Percentiles rank a stretch among this genome's conserved stretches.
phyloP scores from a whole-genome alignment of 192 early-diverging fungal genomes.

The Coemansia sp. region DNA sequence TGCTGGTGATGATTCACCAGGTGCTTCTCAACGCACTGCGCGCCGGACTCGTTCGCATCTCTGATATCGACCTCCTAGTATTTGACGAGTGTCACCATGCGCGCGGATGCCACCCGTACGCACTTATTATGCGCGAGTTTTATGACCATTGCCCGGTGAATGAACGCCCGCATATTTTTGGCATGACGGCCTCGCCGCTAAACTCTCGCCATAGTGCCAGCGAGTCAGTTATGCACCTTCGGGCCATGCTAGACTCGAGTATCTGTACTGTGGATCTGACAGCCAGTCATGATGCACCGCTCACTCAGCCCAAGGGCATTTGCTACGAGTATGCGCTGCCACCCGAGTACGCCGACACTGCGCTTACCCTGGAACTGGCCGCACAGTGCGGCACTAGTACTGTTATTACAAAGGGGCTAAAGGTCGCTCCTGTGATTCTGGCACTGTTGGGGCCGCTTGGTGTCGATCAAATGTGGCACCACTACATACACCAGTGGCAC shows the following conservation, averaged over 20 bases:
- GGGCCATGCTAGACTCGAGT: conserved; percentile 55
- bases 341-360: conserved; percentile 47
- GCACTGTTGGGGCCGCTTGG: conserved; percentile 76
- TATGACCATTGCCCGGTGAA: conserved; percentile 57
- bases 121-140: conserved; percentile 80
- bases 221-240: conserved; percentile 53
- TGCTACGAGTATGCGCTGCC: conserved; percentile 57
- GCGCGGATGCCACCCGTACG: conserved; percentile 70
- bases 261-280: conserved; percentile 62
- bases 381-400: conserved; percentile 30
- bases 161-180: conserved; percentile 77
- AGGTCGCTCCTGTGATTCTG: conserved; percentile 43
- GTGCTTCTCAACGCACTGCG: conserved; percentile 79
- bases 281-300: conserved; percentile 3
- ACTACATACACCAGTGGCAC: conserved; percentile 46
- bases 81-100: conserved; percentile 97
- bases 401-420: conserved; percentile 50
- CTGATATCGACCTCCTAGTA: conserved; percentile 77
- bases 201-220: conserved; percentile 31
- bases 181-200: conserved; percentile 92
- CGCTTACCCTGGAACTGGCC: conserved; percentile 39
- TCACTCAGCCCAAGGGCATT: conserved; percentile 18
- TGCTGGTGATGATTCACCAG: conserved; percentile 86
- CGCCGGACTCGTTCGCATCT: conserved; percentile 63
- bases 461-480: conserved; percentile 68